Base-by-base conservation (phyloP, 1,284 basidiomycete genomes). In the Stereum hirsutum region DNA sequence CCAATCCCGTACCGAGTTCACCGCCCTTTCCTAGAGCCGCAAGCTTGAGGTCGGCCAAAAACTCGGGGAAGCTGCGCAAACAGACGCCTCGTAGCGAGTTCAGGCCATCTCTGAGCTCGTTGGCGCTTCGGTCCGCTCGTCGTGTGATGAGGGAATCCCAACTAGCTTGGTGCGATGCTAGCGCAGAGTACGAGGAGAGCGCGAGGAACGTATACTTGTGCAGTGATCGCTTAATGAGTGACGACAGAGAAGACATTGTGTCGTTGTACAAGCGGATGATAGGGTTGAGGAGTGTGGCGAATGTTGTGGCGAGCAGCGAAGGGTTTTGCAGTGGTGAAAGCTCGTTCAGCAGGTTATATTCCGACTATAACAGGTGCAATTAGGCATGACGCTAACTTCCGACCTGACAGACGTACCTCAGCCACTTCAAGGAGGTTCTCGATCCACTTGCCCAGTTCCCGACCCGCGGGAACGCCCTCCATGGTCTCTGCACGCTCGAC, bases 151-250 rank as follows among this genome's bases (percentile, higher is more conserved):
- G 54, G 1, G 72, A 71, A 27, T 86, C 83, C 81, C 83, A 89
- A 14, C 71, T 68, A 1, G 63, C 60, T 48, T 85, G 79, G 2
- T 71, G 61, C 0, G 61, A 56, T 0, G 74, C 64, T 24, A 88
- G 60, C 5, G 72, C 64, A 30, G 77, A 70, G 52, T 81, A 82
- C 0, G 77, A 68, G 1, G 81, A 72, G 2, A 91, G 69, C 0
- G 86, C 88, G 23, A 92, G 78, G 61, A 93, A 87, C 3, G 79
- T 78, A 55, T 90, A 81, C 60, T 84, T 86, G 59, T 87, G 81
- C n/a, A 92, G 69, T 2, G 85, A 81, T 48, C 82, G 82, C 60
- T 92, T 89, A 60, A 85, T 78, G 15, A 86, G 70, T 14, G 74
- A 65, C 17, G 76, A 74, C 31, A 90, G 66, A 4, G 79, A 75